phyloP scores from a whole-genome alignment of 768 basidiomycete species.

The Suillus brevipes region DNA sequence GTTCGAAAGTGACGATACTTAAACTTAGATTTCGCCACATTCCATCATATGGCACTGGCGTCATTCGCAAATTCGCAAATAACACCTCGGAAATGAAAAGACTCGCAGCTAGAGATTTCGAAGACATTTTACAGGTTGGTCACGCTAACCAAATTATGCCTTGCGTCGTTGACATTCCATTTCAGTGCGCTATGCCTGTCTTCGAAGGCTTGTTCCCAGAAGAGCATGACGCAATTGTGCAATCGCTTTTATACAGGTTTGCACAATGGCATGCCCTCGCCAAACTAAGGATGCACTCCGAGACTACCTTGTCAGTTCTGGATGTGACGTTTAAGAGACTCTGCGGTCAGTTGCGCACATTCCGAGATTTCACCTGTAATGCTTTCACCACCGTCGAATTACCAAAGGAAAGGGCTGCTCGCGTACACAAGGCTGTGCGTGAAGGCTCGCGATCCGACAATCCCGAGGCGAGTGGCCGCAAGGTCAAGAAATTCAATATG shows the following conservation, averaged over 20 bases:
- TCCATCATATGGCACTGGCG: constrained; percentile 24
- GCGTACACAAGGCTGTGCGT: not conserved
- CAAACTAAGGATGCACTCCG: constrained; percentile 36
- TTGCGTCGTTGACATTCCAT: not conserved
- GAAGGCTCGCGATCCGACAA: not conserved
- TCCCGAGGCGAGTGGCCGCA: too few relatives aligned
- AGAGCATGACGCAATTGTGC: constrained; percentile 22
- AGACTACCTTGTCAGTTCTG: constrained; percentile 22
- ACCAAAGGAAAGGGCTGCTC: constrained; percentile 32
- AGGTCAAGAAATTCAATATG: constrained; percentile 20
- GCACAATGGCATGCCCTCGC: constrained; percentile 37
- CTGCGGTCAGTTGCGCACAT: constrained; percentile 23
- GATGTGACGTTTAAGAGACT: constrained; percentile 19
- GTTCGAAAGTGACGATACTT: not conserved
- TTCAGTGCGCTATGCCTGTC: constrained; percentile 34
- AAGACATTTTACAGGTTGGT: constrained; percentile 43
- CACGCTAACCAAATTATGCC: not conserved
- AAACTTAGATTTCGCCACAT: constrained; percentile 17
- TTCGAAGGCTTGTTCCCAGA: constrained; percentile 33
- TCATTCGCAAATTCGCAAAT: constrained; percentile 36
- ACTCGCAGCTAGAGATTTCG: constrained; percentile 40
- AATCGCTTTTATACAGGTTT: constrained; percentile 21
- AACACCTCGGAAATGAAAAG: constrained; percentile 40
- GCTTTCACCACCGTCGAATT: constrained; percentile 32
- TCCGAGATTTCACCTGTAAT: constrained; percentile 22